Evolutionary conservation across 116 monocot species (phyloP), one percentile per base, ranked within the genome.

Genomic region (Trichopus zeylanicus): DNA sequence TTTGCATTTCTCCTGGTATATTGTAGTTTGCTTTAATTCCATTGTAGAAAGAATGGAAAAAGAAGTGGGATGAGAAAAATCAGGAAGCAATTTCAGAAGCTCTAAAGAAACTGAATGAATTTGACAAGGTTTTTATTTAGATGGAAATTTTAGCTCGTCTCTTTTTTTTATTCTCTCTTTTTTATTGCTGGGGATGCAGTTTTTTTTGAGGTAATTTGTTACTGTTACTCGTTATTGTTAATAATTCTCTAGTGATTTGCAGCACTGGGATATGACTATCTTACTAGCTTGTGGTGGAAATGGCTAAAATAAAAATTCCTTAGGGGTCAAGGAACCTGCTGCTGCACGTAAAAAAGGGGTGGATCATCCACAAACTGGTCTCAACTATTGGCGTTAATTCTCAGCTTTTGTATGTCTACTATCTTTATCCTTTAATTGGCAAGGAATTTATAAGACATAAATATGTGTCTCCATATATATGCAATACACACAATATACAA

Each of bases 1-100:
- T n/a, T 37, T 58, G 18, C 35, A 29, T 61, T 1, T 42, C 7
- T n/a, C 12, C 48, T 18, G 10, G 29, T 42, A 18, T 30, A 27
- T 26, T 46, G 27, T 46, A 3, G 6, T 29, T 24, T 49, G 48
- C 1, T 70, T 55, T 62, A 34, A 25, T 12, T 12, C 60, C 32
- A 71, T 73, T 48, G 20, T 72, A 91, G 98, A 78, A 87, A 75
- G 88, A 91, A 67, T 84, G 91, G 70, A 98, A 73, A 71, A 98
- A 91, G 68, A 91, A 78, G 51, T 98, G 98, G 98, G 78, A 82
- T 56, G 88, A 87, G 70, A 79, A 73, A 73, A 91, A 98, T 74
- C 98, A 91, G 56, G 88, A 85, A 82, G 87, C 98, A 64, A 85
- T 83, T 59, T 77, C 91, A 30, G 73, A 80, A 60, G 81, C 82